These are phyloP conservation scores for Fusarium aywerte DNA, from an alignment of 2,329 filamentous ascomycete genomes.

Conservation along the genomic window DNA sequence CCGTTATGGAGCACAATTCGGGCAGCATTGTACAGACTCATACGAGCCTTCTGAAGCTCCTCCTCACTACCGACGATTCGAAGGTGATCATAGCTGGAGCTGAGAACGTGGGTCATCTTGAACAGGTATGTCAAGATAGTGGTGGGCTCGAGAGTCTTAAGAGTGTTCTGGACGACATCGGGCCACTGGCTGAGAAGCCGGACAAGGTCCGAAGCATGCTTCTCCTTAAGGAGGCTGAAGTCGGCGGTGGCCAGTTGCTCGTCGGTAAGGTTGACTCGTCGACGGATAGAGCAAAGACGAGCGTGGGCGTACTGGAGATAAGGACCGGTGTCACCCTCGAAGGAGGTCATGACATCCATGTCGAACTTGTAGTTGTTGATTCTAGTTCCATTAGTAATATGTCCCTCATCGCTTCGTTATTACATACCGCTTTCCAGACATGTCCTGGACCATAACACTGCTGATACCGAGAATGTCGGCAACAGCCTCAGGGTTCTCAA, in stretches of 20 bases:
- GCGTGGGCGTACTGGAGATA: constrained; percentile 88
- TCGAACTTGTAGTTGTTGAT: constrained; percentile 78
- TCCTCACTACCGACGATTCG: constrained; percentile 83
- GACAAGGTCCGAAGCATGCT: constrained; percentile 77
- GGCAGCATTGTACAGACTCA: constrained; percentile 82
- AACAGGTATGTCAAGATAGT: constrained; percentile 72
- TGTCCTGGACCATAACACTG: constrained; percentile 97
- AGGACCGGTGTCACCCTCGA: constrained; percentile 86
- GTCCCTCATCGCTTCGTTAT: not conserved
- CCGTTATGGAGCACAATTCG: constrained; percentile 82
- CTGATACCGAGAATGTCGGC: constrained; percentile 93
- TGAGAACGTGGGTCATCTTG: constrained; percentile 85
- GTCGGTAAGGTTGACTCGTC: constrained; percentile 63
- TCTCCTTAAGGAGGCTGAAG: constrained; percentile 74
- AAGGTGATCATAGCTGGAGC: constrained; percentile 83
- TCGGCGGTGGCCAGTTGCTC: constrained; percentile 72
- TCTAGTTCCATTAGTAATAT: constrained; percentile 47
- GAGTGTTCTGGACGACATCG: constrained; percentile 83
- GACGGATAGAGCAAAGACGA: constrained; percentile 73
- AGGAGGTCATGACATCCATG: constrained; percentile 83
- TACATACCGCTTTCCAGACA: constrained; percentile 87
- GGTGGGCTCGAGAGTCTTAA: constrained; percentile 83
- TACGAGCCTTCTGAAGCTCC: constrained; percentile 72
- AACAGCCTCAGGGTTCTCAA: constrained; percentile 81
- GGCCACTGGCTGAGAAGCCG: constrained; percentile 86